Evolutionary conservation across 1,139 yeast genomes (phyloP).

Genomic region (Geotrichum australiense): DNA sequence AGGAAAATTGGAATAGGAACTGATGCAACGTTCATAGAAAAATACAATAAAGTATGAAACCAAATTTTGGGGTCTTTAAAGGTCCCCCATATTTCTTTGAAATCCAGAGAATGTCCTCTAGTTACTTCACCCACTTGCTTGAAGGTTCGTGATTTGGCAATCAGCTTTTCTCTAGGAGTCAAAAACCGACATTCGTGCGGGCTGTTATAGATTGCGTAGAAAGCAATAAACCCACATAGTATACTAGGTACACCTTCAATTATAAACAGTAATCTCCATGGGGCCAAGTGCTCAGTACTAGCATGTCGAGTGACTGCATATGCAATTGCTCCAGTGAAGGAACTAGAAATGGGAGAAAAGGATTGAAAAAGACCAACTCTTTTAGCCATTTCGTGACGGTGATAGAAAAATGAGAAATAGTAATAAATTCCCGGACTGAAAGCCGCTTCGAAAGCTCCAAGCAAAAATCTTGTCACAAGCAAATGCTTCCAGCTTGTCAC

Average conservation of each 20-base stretch:
- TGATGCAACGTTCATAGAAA: conserved; percentile 30
- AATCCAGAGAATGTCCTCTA: conserved; percentile 20
- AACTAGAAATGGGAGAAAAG: conserved; percentile 29
- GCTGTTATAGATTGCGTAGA: conserved; percentile 39
- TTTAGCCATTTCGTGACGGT: conserved; percentile 34
- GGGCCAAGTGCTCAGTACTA: conserved; percentile 20
- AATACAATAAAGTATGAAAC: conserved; percentile 21
- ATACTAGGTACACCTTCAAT: conserved; percentile 38
- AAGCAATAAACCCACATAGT: conserved; percentile 30
- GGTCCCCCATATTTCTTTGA: conserved; percentile 24
- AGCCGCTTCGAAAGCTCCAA: conserved; percentile 30
- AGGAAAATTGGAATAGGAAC: conserved; percentile 28
- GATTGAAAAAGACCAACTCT: conserved; percentile 52
- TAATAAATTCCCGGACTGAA: conserved; percentile 33
- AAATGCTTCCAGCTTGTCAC: conserved; percentile 23
- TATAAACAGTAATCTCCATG: conserved; percentile 37
- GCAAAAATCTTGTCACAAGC: conserved; percentile 26
- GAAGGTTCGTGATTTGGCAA: conserved; percentile 26
- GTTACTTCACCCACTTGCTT: conserved; percentile 23
- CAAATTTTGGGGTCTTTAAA: conserved; percentile 23
- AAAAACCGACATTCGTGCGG: conserved; percentile 36
- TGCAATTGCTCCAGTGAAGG: conserved; percentile 31
- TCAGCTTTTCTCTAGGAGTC: conserved; percentile 26
- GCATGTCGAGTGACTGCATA: conserved; percentile 35
- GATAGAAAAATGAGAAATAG: conserved; percentile 29